Conservation (phyloP, 495 filamentous ascomycete genomes). For the Usnea hakonensis region DNA sequence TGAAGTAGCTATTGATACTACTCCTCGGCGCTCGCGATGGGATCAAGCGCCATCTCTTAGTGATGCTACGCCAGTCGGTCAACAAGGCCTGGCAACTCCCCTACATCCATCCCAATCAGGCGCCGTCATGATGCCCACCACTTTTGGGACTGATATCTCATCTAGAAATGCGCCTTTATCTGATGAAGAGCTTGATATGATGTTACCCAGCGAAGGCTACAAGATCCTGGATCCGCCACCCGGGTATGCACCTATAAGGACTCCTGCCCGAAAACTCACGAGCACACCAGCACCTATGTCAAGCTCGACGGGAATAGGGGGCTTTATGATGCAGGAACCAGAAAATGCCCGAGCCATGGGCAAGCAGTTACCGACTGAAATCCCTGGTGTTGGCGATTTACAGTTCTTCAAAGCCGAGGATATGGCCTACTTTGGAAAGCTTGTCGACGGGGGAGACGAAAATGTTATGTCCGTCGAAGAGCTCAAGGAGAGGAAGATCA, state of each 20-base stretch:
- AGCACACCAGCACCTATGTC: slow-evolving; percentile 62
- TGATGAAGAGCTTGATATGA: slow-evolving; percentile 88
- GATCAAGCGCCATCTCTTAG: slow-evolving; percentile 66
- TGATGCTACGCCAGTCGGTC: slow-evolving; percentile 74
- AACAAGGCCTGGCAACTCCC: slow-evolving; percentile 74
- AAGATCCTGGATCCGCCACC: slow-evolving; percentile 88
- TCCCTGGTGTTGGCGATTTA: slow-evolving; percentile 92
- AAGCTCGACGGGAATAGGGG: slow-evolving; percentile 57
- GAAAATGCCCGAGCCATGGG: slow-evolving; percentile 71
- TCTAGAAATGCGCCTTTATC: slow-evolving; percentile 70
- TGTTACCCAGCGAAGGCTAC: slow-evolving; percentile 89
- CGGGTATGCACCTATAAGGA: slow-evolving; percentile 80
- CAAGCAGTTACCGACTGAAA: slow-evolving; percentile 91
- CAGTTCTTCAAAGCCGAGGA: slow-evolving; percentile 99
- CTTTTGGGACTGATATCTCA: slow-evolving; percentile 78
- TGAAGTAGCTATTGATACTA: slow-evolving; percentile 41
- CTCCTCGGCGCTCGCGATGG: slow-evolving; percentile 74
- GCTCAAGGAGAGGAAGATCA: slow-evolving; percentile 96
- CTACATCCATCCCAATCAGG: slow-evolving; percentile 70
- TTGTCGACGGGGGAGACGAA: slow-evolving; percentile 92
- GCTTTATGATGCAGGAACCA: slow-evolving; percentile 97
- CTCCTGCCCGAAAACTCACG: slow-evolving; percentile 67
- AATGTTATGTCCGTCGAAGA: slow-evolving; percentile 87
- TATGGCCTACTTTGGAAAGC: slow-evolving; percentile 98
- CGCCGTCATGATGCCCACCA: slow-evolving; percentile 45